A percentile compares a stretch with the other conserved stretches of the same genome.
phyloP scores from a whole-genome alignment of 148 eudicot species.

The Hydrangea macrophylla region DNA sequence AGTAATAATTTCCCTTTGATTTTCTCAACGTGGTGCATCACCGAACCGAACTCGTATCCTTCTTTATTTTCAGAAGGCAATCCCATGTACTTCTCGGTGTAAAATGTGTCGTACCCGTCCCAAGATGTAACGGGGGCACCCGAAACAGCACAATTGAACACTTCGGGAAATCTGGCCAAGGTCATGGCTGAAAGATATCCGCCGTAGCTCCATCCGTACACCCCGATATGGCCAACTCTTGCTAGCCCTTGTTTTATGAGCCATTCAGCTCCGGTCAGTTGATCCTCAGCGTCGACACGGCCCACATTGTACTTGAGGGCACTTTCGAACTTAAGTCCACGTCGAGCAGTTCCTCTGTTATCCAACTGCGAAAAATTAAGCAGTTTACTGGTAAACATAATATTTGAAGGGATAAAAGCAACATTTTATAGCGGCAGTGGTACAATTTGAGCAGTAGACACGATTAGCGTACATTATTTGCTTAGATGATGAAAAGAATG shows the following conservation, averaged over 20 bases:
- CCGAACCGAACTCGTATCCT: slow-evolving; percentile 58
- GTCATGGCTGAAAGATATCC: slow-evolving; percentile 94
- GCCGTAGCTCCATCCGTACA: slow-evolving; percentile 99
- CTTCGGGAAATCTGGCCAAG: slow-evolving; percentile 63
- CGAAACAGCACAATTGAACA: slow-evolving; percentile 69
- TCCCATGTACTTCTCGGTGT: slow-evolving; percentile 98
- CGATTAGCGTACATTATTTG: not conserved
- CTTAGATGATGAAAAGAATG: not conserved
- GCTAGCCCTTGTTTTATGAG: slow-evolving; percentile 76
- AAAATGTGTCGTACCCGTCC: slow-evolving; percentile 97
- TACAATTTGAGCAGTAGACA: slow-evolving; percentile 4
- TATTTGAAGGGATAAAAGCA: not conserved
- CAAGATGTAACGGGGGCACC: slow-evolving; percentile 99
- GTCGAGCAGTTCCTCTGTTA: slow-evolving; percentile 89
- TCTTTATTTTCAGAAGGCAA: slow-evolving; percentile 47
- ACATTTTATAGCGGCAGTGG: not conserved
- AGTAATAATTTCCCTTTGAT: slow-evolving; percentile 74
- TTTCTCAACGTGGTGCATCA: slow-evolving; percentile 67
- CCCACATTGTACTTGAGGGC: slow-evolving; percentile 70
- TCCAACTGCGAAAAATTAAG: slow-evolving; percentile 60
- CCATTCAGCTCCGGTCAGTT: slow-evolving; percentile 80
- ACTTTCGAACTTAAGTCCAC: slow-evolving; percentile 85
- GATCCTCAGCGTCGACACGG: slow-evolving; percentile 72
- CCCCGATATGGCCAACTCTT: slow-evolving; percentile 63
- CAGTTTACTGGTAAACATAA: not conserved